Evolutionary conservation across 2,329 filamentous ascomycete genomes (phyloP).

Genomic region (Didymella segeticola): DNA sequence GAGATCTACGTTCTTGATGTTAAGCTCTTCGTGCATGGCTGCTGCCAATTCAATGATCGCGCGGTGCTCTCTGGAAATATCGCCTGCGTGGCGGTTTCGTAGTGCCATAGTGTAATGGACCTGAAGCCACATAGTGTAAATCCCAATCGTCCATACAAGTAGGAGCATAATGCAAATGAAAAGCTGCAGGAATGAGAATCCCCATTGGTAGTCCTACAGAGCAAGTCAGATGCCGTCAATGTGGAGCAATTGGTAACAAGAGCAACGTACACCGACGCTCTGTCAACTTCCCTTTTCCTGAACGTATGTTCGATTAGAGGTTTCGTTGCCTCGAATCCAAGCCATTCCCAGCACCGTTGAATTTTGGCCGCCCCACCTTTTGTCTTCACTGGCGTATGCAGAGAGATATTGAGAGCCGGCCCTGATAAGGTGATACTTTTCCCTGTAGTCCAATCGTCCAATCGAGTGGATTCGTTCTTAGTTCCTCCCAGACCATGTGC

Average conservation of each 20-base stretch:
- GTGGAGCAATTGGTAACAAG: neutral
- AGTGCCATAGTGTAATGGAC: slow-evolving; percentile 8
- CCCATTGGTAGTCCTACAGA: slow-evolving; percentile 23
- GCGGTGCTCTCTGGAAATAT: slow-evolving; percentile 16
- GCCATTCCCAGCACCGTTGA: neutral
- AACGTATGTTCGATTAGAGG: neutral
- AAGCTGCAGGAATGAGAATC: slow-evolving; percentile 27
- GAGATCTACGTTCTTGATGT: neutral
- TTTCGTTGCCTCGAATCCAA: neutral
- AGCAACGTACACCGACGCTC: neutral
- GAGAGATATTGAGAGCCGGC: neutral
- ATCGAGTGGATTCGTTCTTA: neutral
- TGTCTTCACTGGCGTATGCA: neutral
- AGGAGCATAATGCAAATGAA: slow-evolving; percentile 14
- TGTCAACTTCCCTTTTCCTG: neutral
- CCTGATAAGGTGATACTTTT: too few species aligned
- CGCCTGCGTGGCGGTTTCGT: neutral
- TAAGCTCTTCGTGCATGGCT: slow-evolving; percentile 17
- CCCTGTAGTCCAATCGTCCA: neutral
- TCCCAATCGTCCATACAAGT: slow-evolving; percentile 20
- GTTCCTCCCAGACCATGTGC: neutral
- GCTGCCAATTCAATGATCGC: slow-evolving; percentile 21
- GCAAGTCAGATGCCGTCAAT: neutral
- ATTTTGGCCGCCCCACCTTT: neutral
- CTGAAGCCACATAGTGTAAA: slow-evolving; percentile 21